Evolutionary conservation across 306 rosid species (phyloP).

Genomic region (Cicer bijugum): DNA sequence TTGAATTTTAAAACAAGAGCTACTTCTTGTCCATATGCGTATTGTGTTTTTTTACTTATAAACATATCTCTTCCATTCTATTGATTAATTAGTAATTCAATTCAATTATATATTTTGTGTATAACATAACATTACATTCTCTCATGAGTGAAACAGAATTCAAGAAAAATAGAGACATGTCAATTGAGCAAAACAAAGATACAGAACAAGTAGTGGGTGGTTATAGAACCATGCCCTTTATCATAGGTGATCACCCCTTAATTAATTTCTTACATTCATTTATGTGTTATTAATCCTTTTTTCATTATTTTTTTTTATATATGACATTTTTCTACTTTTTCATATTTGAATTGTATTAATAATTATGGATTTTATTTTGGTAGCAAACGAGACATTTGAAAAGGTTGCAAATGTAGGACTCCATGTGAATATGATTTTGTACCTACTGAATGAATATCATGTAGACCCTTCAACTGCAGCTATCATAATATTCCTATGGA

Average conservation of each 20-base stretch:
- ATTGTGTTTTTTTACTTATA: constrained; percentile 10
- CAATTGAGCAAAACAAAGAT: constrained; percentile 50
- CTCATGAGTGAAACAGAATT: constrained; percentile 13
- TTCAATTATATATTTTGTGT: constrained; percentile 25
- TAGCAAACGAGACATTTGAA: constrained; percentile 77
- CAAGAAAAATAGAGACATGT: constrained; percentile 46
- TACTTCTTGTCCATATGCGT: constrained; percentile 34
- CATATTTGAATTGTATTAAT: background rate
- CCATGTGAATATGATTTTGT: constrained; percentile 67
- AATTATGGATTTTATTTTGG: background rate
- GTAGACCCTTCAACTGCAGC: constrained; percentile 50
- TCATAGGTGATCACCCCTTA: constrained; percentile 58
- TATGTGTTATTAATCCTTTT: too few species aligned
- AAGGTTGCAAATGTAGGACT: constrained; percentile 75
- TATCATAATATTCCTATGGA: constrained; percentile 60
- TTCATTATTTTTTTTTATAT: background rate
- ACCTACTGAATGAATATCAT: constrained; percentile 59
- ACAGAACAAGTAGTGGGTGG: constrained; percentile 61
- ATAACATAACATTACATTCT: background rate
- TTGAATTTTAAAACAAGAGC: constrained; percentile 15
- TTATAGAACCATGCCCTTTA: constrained; percentile 74
- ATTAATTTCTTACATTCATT: background rate
- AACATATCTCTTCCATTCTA: constrained; percentile 19
- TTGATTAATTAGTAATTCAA: background rate
- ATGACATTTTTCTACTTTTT: constrained; percentile 9